These are phyloP conservation scores for Bathelium albidoporum DNA, from an alignment of 495 filamentous ascomycete species.

Conservation along the genomic window DNA sequence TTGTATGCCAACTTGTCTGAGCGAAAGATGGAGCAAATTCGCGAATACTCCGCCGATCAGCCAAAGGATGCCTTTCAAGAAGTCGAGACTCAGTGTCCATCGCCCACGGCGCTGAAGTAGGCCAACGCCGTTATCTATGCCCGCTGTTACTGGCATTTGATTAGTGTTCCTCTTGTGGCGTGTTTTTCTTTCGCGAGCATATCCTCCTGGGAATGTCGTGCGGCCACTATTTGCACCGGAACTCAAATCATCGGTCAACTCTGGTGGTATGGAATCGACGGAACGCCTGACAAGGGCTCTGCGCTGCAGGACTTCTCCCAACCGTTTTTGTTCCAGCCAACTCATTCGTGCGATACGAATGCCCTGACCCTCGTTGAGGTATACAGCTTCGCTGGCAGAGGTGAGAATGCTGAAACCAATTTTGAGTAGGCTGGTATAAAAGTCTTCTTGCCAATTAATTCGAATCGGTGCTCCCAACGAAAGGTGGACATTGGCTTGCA, in stretches of 20 bases:
- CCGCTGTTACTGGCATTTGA: slow-evolving; percentile 17
- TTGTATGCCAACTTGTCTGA: slow-evolving; percentile 52
- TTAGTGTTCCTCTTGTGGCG: slow-evolving; percentile 32
- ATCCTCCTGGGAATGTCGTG: slow-evolving; percentile 39
- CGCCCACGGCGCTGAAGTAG: slow-evolving; percentile 61
- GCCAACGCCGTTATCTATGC: slow-evolving; percentile 56
- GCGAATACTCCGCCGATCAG: slow-evolving; percentile 53
- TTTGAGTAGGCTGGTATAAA: slow-evolving; percentile 81
- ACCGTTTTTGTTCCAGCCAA: slow-evolving; percentile 82
- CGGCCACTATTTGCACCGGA: slow-evolving; percentile 32
- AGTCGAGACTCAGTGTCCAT: slow-evolving; percentile 62
- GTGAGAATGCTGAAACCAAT: slow-evolving; percentile 79
- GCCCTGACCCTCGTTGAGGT: slow-evolving; percentile 76
- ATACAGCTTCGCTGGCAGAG: slow-evolving; percentile 90
- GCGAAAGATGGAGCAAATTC: slow-evolving; percentile 40
- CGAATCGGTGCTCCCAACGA: slow-evolving; percentile 49
- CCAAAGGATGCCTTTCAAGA: slow-evolving; percentile 60
- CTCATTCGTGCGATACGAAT: slow-evolving; percentile 69
- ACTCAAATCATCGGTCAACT: slow-evolving; percentile 27
- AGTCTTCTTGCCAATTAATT: slow-evolving; percentile 79
- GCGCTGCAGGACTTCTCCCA: slow-evolving; percentile 41
- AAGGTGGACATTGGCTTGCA: slow-evolving; percentile 83
- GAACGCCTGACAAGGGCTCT: slow-evolving; percentile 16
- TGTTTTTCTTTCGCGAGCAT: slow-evolving; percentile 48
- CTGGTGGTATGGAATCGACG: slow-evolving; percentile 17